Conservation (phyloP, 805 yeast species). For the Yarrowia bubula region DNA sequence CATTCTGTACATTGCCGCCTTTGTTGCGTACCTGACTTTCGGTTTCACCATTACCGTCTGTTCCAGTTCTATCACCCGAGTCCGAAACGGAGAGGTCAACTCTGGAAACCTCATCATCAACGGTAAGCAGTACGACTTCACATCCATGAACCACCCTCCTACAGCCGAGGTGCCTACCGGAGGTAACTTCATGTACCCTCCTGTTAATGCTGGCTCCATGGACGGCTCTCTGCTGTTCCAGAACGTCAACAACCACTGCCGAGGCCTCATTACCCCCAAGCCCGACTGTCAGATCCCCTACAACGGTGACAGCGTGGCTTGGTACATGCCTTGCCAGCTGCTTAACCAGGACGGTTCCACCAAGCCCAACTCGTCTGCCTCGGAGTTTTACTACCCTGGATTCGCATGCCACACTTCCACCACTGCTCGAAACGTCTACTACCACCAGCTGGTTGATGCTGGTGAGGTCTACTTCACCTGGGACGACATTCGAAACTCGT, state of each 20-base stretch:
- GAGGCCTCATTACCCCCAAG: conserved; percentile 66
- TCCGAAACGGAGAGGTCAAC: conserved; percentile 59
- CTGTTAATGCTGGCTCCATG: conserved; percentile 80
- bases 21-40: conserved; percentile 84
- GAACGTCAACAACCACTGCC: conserved; percentile 86
- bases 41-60: conserved; percentile 89
- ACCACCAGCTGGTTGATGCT: conserved; percentile 44
- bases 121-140: conserved; percentile 75
- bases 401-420: conserved; percentile 88
- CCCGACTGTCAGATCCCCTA: conserved; percentile 69
- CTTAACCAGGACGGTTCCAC: conserved; percentile 69
- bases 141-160: conserved; percentile 69
- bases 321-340: conserved; percentile 94
- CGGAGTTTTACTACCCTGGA: conserved; percentile 70
- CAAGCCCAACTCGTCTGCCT: conserved; percentile 56
- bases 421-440: conserved; percentile 66
- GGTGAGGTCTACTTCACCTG: conserved; percentile 77
- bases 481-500: conserved; percentile 71
- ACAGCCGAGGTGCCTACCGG: conserved; percentile 72
- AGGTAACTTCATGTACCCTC: conserved; percentile 76
- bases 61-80: conserved; percentile 46
- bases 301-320: conserved; percentile 63
- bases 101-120: conserved; percentile 67
- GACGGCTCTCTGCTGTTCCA: conserved; percentile 85
- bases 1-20: conserved; percentile 67